A percentile compares a stretch with the other conserved stretches of the same genome.
Conservation (phyloP, 495 filamentous ascomycete genomes). For the Penicillium dipodomyicola region DNA sequence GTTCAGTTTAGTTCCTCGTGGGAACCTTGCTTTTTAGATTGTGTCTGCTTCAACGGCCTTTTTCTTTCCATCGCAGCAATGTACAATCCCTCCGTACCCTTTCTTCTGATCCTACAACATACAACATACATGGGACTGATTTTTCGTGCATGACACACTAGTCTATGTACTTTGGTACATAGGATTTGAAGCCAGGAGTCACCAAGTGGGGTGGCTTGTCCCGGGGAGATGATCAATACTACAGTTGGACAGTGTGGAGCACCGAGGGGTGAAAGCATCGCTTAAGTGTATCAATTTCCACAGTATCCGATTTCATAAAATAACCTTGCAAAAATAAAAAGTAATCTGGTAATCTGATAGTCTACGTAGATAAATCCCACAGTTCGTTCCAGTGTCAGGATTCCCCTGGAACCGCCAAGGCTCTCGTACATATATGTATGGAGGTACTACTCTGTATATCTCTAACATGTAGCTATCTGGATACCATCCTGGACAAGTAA, state of each 20-base stretch:
- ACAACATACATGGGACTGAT: too few species aligned
- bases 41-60: neutral
- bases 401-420: neutral
- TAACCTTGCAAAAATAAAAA: neutral
- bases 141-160: neutral
- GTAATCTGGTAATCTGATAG: neutral
- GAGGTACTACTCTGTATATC: too few species aligned
- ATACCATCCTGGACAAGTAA: too few species aligned
- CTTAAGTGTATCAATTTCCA: slow-evolving; percentile 7
- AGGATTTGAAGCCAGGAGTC: slow-evolving; percentile 16
- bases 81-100: too few species aligned
- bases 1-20: neutral
- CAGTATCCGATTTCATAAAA: neutral
- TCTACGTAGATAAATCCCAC: neutral
- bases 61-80: neutral
- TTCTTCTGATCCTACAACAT: too few species aligned
- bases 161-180: neutral
- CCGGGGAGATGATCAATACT: slow-evolving; percentile 27
- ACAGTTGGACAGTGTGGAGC: slow-evolving; percentile 4
- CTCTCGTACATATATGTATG: too few species aligned
- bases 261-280: neutral
- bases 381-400: neutral
- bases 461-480: too few species aligned
- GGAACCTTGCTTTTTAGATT: neutral
- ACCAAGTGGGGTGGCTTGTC: slow-evolving; percentile 19